Evolutionary conservation across 768 basidiomycete genomes (phyloP).

Genomic region (Panaeolus papilionaceus): DNA sequence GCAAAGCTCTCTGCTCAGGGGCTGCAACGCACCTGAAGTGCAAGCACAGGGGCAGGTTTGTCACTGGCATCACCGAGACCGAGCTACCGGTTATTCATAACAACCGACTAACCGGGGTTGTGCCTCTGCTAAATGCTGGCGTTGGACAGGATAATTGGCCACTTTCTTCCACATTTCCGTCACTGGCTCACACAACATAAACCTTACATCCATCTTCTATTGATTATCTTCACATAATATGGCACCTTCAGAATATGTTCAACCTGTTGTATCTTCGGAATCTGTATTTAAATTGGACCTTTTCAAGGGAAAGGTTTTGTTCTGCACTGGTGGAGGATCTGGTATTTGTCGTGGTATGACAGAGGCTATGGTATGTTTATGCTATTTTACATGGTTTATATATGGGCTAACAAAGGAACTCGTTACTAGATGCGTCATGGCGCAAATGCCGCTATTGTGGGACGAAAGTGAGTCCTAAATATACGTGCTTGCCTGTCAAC

Average conservation of each 20-base stretch:
- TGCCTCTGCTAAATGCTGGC: background rate
- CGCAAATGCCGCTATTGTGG: slow-evolving; percentile 80
- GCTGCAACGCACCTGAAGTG: background rate
- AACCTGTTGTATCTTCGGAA: slow-evolving; percentile 58
- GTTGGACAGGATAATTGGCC: background rate
- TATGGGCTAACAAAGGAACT: slow-evolving; percentile 21
- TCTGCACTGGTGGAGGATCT: slow-evolving; percentile 86
- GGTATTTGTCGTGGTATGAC: slow-evolving; percentile 94
- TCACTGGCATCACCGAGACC: background rate
- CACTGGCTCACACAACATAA: background rate
- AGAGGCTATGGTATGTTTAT: slow-evolving; percentile 69
- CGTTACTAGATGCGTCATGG: slow-evolving; percentile 78
- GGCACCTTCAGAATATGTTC: slow-evolving; percentile 47
- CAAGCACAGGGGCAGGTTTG: slow-evolving; percentile 1
- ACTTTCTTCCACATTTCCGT: background rate
- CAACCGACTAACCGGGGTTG: background rate
- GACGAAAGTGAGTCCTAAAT: slow-evolving; percentile 71
- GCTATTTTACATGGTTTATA: slow-evolving; percentile 18
- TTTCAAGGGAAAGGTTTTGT: slow-evolving; percentile 90
- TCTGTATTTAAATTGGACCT: slow-evolving; percentile 78
- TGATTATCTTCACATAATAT: slow-evolving; percentile 32
- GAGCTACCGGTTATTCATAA: background rate
- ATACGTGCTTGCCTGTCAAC: slow-evolving; percentile 11
- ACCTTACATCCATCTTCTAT: background rate
- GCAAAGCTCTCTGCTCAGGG: background rate